Conservation (phyloP, 169 alveolate genomes). For the Perkinsus chesapeaki region DNA sequence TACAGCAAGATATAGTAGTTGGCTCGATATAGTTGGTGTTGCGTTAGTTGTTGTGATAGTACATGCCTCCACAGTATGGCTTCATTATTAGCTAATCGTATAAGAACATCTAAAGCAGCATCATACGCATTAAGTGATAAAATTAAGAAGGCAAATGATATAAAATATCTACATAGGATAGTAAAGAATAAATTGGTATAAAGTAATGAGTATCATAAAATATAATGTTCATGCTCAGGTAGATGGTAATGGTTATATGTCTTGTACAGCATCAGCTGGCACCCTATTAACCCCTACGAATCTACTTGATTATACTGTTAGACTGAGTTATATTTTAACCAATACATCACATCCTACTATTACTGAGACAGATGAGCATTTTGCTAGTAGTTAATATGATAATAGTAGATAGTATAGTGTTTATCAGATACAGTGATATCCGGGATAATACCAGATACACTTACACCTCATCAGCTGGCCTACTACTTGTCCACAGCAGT, state of each 20-base stretch:
- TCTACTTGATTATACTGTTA: not conserved
- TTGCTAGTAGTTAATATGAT: not conserved
- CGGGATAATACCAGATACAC: not conserved
- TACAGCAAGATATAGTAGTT: not conserved
- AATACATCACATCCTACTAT: not conserved
- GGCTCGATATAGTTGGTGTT: not conserved
- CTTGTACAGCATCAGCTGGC: not conserved
- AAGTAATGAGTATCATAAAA: not conserved
- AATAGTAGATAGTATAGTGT: not conserved
- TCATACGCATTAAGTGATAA: not conserved
- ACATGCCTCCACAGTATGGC: not conserved
- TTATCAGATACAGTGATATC: not conserved
- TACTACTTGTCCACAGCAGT: not conserved
- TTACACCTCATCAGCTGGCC: not conserved
- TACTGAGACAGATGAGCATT: not conserved
- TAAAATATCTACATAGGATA: not conserved
- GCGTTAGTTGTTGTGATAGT: not conserved
- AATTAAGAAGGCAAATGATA: not conserved
- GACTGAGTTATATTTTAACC: not conserved
- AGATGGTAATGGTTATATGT: not conserved
- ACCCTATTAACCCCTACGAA: not conserved
- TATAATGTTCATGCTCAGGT: not conserved
- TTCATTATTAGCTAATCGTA: not conserved
- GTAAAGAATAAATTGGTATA: not conserved
- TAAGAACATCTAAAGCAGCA: not conserved